phyloP scores from a whole-genome alignment of 495 filamentous ascomycete species.

The Aspergillus baeticus region DNA sequence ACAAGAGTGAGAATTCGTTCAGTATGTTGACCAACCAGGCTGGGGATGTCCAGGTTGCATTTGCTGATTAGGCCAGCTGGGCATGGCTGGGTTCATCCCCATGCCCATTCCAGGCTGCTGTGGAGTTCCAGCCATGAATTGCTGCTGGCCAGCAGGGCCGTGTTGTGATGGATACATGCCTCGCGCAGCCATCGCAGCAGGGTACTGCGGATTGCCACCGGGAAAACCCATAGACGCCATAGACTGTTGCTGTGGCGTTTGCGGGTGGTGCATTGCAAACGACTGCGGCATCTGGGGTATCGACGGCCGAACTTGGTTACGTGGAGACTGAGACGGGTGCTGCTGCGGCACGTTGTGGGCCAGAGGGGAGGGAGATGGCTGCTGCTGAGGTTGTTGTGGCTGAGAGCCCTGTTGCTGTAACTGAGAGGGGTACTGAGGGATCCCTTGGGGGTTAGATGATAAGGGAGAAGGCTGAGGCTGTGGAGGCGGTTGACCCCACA shows the following conservation, averaged over 20 bases:
- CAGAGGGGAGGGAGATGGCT: slow-evolving; percentile 43
- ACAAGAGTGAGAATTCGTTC: neutral
- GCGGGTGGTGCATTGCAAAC: slow-evolving; percentile 51
- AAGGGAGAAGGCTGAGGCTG: slow-evolving; percentile 53
- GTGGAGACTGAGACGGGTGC: slow-evolving; percentile 50
- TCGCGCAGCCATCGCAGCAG: slow-evolving; percentile 32
- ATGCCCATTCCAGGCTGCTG: slow-evolving; percentile 42
- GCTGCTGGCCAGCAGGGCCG: slow-evolving; percentile 38
- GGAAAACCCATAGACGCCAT: slow-evolving; percentile 45
- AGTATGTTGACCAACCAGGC: slow-evolving; percentile 47
- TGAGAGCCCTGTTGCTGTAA: slow-evolving; percentile 18
- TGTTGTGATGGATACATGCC: slow-evolving; percentile 45
- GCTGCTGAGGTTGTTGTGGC: slow-evolving; percentile 29
- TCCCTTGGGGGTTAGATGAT: slow-evolving; percentile 41
- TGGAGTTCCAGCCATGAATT: slow-evolving; percentile 39
- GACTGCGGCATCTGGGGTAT: slow-evolving; percentile 43
- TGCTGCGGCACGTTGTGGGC: slow-evolving; percentile 33
- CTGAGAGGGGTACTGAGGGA: slow-evolving; percentile 46
- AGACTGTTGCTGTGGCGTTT: slow-evolving; percentile 60
- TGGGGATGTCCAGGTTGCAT: slow-evolving; percentile 48
- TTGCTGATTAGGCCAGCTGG: slow-evolving; percentile 39
- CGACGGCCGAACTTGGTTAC: slow-evolving; percentile 42
- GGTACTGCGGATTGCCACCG: slow-evolving; percentile 36
- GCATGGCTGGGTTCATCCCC: slow-evolving; percentile 41
- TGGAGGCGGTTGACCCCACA: slow-evolving; percentile 55